Evolutionary conservation across 768 basidiomycete species (phyloP).

Genomic region (Amanita thiersii): DNA sequence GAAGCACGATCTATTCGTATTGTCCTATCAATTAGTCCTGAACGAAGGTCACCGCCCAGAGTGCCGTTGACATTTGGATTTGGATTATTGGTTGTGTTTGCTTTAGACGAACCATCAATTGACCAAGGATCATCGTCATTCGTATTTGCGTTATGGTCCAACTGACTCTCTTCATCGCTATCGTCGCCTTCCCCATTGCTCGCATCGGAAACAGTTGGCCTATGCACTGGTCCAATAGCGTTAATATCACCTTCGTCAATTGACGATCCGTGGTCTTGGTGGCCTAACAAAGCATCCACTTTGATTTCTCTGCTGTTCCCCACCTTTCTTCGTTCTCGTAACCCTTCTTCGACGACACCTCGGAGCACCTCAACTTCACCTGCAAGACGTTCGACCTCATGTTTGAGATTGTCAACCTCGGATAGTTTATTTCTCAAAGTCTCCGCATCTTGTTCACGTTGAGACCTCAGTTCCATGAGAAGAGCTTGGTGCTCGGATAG

Average conservation of each 20-base stretch:
- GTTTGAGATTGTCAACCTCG: constrained; percentile 60
- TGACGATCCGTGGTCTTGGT: constrained; percentile 25
- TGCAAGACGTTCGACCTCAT: constrained; percentile 74
- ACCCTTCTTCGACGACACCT: constrained; percentile 79
- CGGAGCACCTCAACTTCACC: constrained; percentile 85
- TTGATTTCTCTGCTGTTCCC: constrained; percentile 28
- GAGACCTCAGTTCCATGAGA: constrained; percentile 52
- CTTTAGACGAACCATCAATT: constrained; percentile 22
- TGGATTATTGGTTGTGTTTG: constrained; percentile 10
- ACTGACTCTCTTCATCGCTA: constrained; percentile 16
- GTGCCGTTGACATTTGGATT: constrained; percentile 2
- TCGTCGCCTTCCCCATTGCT: constrained; percentile 14
- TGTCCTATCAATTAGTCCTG: constrained; percentile 40
- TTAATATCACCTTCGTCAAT: constrained; percentile 22
- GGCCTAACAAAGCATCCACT: constrained; percentile 5
- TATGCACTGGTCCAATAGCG: constrained; percentile 12
- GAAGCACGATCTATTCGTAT: constrained; percentile 50
- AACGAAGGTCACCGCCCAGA: constrained; percentile 6
- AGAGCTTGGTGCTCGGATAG: constrained; percentile 69
- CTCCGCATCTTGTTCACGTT: constrained; percentile 55
- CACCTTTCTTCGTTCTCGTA: constrained; percentile 59
- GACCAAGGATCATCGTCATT: constrained; percentile 28
- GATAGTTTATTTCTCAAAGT: constrained; percentile 50
- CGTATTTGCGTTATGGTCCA: constrained; percentile 21
- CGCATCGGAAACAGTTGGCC: constrained; percentile 11